Evolutionary conservation across 2,329 filamentous ascomycete genomes (phyloP).

Genomic region (Pyricularia sp.): DNA sequence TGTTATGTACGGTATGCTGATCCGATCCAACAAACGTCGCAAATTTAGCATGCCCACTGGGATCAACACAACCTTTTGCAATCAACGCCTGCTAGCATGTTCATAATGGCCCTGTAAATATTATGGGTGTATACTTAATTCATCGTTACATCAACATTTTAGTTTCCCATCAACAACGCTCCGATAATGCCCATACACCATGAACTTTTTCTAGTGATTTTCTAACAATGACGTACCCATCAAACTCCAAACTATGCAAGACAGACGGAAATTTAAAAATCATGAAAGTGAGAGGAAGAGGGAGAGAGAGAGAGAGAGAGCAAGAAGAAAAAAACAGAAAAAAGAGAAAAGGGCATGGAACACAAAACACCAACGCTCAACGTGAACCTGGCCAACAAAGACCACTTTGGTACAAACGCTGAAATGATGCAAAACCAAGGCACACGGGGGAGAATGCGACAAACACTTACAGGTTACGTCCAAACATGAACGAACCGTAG

Average conservation of each 20-base stretch:
- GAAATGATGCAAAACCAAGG: background rate
- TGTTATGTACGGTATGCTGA: too few relatives aligned
- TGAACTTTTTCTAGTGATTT: background rate
- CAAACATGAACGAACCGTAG: conserved; percentile 64
- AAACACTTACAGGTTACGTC: conserved; percentile 35
- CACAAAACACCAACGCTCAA: background rate
- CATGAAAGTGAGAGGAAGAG: conserved; percentile 2
- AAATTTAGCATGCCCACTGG: background rate
- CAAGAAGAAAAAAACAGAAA: conserved; percentile 4
- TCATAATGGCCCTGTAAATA: background rate
- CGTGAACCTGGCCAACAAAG: background rate
- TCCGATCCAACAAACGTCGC: too few relatives aligned
- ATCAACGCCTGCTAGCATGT: background rate
- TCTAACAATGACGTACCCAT: background rate
- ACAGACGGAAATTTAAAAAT: conserved; percentile 4
- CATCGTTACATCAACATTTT: background rate
- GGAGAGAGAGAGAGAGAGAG: background rate
- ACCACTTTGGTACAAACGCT: background rate
- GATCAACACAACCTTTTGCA: background rate
- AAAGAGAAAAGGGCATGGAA: conserved; percentile 4
- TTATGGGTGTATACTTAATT: background rate
- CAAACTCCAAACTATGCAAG: conserved; percentile 4
- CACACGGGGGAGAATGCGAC: background rate
- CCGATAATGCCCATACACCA: background rate
- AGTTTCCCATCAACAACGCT: background rate